These are phyloP conservation scores for Aurantiochytrium sp. DNA, from an alignment of 108 stramenopile species.

Conservation along the genomic window DNA sequence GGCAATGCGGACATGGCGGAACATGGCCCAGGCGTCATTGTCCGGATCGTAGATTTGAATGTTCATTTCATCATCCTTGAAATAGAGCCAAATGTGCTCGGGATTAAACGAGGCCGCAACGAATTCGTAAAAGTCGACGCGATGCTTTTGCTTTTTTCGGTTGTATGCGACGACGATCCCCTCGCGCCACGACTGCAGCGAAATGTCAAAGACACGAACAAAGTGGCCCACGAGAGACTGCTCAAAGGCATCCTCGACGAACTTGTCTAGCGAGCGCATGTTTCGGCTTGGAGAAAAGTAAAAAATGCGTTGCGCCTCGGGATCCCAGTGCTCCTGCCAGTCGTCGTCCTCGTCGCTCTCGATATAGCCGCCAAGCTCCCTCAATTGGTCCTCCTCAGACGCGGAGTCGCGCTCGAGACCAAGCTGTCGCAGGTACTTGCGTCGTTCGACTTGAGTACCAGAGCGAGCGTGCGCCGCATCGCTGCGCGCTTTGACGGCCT, in stretches of 20 bases:
- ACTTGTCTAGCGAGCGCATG: background rate
- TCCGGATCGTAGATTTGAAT: conserved; percentile 1
- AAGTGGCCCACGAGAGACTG: background rate
- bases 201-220: background rate
- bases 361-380: background rate
- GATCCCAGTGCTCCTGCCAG: conserved; percentile 16
- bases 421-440: background rate
- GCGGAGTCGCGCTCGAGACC: background rate
- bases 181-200: background rate
- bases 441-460: background rate
- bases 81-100: background rate
- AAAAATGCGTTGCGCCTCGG: background rate
- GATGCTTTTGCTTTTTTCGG: background rate
- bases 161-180: background rate
- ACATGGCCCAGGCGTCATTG: background rate
- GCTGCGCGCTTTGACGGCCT: background rate
- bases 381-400: background rate
- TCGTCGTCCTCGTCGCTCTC: background rate
- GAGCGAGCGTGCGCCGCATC: background rate
- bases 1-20: background rate
- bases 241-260: background rate
- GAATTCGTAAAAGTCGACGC: background rate
- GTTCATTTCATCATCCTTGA: background rate
- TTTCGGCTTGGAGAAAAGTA: background rate
- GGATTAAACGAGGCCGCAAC: background rate